phyloP scores from a whole-genome alignment of 208 protist genomes.

The Leishmania mexicana region DNA sequence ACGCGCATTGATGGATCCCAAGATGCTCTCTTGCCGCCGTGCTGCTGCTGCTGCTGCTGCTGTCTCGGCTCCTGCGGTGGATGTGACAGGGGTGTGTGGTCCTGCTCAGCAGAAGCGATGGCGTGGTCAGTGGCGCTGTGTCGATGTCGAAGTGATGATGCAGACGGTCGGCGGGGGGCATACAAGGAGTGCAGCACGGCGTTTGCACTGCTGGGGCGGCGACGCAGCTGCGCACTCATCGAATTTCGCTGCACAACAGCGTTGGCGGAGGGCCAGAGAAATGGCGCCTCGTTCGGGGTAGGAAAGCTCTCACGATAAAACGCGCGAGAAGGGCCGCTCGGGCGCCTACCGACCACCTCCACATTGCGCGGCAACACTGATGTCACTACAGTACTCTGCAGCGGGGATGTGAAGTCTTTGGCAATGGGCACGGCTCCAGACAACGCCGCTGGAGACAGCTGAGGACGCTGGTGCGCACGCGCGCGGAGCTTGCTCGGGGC shows the following conservation, averaged over 20 bases:
- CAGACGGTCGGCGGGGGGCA: neutral
- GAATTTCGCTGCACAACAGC: neutral
- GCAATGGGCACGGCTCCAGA: constrained; percentile 2
- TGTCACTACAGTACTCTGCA: constrained; percentile 64
- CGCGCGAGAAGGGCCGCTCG: neutral
- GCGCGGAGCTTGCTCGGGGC: neutral
- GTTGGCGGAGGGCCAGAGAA: neutral
- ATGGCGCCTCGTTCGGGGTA: neutral
- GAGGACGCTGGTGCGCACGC: constrained; percentile 8
- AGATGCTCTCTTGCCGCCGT: neutral
- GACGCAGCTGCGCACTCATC: neutral
- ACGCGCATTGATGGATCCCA: constrained; percentile 4
- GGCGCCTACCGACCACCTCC: constrained; percentile 33
- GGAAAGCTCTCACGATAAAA: neutral
- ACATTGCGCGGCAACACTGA: constrained; percentile 57
- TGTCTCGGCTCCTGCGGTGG: neutral
- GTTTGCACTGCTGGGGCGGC: constrained; percentile 17
- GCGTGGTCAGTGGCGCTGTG: neutral
- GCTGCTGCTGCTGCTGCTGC: neutral
- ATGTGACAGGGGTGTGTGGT: neutral
- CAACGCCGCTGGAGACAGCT: neutral
- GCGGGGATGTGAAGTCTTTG: constrained; percentile 6
- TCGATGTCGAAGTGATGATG: neutral
- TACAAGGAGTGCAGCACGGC: constrained; percentile 10
- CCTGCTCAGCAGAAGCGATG: neutral